Conservation (phyloP, 2,329 filamentous ascomycete genomes). For the Aspergillus pseudotamarii region DNA sequence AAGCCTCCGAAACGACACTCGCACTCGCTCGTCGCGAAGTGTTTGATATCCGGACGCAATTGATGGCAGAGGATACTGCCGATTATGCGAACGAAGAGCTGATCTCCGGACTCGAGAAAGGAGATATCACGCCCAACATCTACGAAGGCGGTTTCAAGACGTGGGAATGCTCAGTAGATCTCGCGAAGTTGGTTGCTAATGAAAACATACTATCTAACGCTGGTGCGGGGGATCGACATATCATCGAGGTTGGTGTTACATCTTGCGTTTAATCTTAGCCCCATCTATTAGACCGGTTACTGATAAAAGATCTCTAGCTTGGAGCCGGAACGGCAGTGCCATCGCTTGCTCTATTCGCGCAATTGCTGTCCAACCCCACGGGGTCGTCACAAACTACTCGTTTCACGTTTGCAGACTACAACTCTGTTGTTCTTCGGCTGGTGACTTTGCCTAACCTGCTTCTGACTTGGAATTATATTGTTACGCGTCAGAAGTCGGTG, state of each 20-base stretch:
- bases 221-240: conserved; percentile 38
- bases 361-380: conserved; percentile 44
- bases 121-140: conserved; percentile 61
- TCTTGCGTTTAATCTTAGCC: not conserved
- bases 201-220: conserved; percentile 19
- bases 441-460: conserved; percentile 65
- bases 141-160: conserved; percentile 72
- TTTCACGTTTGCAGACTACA: conserved; percentile 66
- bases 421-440: conserved; percentile 60
- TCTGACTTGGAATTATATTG: conserved; percentile 53
- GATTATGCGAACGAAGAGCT: conserved; percentile 48
- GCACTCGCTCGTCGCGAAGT: conserved; percentile 60
- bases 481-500: conserved; percentile 12
- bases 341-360: conserved; percentile 57
- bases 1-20: conserved; percentile 15
- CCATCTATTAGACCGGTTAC: not conserved
- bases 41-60: conserved; percentile 65
- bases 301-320: conserved; percentile 42
- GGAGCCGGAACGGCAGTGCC: conserved; percentile 68
- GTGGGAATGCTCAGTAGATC: conserved; percentile 67
- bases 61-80: conserved; percentile 60
- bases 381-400: conserved; percentile 35
- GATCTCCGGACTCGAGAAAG: conserved; percentile 53
- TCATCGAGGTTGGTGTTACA: conserved; percentile 37
- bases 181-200: conserved; percentile 47